Base-by-base conservation (phyloP, 2,329 filamentous ascomycete species). In the Penicillium sp. region DNA sequence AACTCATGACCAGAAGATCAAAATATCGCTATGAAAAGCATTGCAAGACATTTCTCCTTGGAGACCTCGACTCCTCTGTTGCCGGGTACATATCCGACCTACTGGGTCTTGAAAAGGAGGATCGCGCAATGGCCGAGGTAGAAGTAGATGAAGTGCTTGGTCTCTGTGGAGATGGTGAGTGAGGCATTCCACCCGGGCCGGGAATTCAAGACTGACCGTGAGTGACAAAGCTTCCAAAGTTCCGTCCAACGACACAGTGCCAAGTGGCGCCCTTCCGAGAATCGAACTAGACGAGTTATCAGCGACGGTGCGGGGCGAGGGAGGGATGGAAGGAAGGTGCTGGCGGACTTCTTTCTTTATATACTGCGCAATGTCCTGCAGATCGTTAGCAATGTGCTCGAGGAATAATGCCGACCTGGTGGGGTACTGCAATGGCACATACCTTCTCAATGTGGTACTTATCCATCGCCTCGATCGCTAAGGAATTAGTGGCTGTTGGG, bases 71-170 rank as follows among this genome's bases (percentile, higher is more conserved):
- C 34, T 14, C 4, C 8, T 20, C 13, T n/a, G n/a, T 21, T 32
- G 15, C 16, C 11, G 25, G 8, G 19, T 20, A 14, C 26, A 26
- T 6, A n/a, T 9, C 11, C 6, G 5, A 27, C n/a, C 34, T 59
- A 97, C 80, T 96, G 91, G 27, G 93, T 98, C 79, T 98, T 98
- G 82, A 97, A 98, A 37, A 98, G 83, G 41, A 98, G 79, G 64
- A 98, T 97, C 45, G 93, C 93, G 69, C 89, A 96, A 77, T 97
- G 93, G 39, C 93, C 93, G 45, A 98, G 85, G 75, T 98, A 98
- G 76, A 98, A 98, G 76, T 98, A 98, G 68, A 98, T 96, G 76
- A 98, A 98, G 72, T 98, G 93, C 75, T 97, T 97, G 18, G 93
- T 97, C 71, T 97, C 93, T 96, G 73, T 23, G 10, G 23, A 32